These are phyloP conservation scores for Exophiala sp. DNA, from an alignment of 2,329 filamentous ascomycete species.

Conservation along the genomic window DNA sequence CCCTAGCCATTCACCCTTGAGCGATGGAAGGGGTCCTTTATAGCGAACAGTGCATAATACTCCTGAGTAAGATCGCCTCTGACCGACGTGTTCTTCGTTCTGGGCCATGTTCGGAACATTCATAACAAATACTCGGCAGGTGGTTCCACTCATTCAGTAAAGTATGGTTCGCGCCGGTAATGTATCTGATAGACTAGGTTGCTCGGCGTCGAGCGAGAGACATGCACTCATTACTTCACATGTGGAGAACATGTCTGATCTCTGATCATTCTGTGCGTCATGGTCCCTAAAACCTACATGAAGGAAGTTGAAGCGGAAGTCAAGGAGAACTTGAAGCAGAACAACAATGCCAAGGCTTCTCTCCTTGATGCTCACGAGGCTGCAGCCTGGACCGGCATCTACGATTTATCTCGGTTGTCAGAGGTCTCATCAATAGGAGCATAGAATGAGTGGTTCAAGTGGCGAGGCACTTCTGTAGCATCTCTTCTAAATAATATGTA, in stretches of 20 bases:
- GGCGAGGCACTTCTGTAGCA: neutral
- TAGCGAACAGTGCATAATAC: slow-evolving; percentile 82
- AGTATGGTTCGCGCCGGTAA: too few species aligned
- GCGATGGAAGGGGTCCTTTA: slow-evolving; percentile 70
- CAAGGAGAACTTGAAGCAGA: too few species aligned
- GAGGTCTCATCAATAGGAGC: too few species aligned
- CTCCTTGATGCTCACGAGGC: neutral
- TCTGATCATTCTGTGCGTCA: too few species aligned
- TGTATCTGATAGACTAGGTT: too few species aligned
- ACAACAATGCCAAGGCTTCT: neutral
- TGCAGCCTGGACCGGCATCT: neutral
- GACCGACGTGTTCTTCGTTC: slow-evolving; percentile 44
- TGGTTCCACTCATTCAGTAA: too few species aligned
- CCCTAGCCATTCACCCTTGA: slow-evolving; percentile 78
- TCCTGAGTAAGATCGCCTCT: slow-evolving; percentile 75
- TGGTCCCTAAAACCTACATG: too few species aligned
- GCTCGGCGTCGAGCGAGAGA: too few species aligned
- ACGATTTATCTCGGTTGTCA: neutral
- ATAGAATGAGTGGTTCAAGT: neutral
- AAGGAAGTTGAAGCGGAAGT: too few species aligned
- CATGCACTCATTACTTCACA: too few species aligned
- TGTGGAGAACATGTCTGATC: too few species aligned
- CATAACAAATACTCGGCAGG: too few species aligned
- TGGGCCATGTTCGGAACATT: neutral
- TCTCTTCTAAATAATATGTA: neutral